Evolutionary conservation across 1,284 basidiomycete genomes (phyloP).

Genomic region (Trametes sp.): DNA sequence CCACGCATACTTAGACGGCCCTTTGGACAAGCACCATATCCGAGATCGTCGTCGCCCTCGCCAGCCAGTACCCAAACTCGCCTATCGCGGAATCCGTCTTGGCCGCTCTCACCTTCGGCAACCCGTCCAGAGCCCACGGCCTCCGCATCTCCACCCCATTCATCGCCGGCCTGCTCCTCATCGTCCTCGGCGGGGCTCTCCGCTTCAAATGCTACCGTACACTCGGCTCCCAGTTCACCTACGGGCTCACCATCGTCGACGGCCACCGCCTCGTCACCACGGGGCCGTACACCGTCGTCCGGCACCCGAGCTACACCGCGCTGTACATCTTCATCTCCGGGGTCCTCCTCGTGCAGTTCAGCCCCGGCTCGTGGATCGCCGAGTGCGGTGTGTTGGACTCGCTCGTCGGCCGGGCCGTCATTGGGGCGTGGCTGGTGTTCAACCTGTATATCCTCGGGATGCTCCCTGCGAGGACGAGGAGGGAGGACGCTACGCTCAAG

Average conservation of each 20-base stretch:
- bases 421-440: constrained; percentile 23
- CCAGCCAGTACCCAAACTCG: background rate
- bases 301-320: constrained; percentile 36
- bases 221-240: constrained; percentile 37
- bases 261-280: constrained; percentile 33
- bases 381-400: constrained; percentile 27
- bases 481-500: constrained; percentile 21
- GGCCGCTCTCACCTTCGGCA: too few species aligned
- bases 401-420: constrained; percentile 18
- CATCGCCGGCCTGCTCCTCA: constrained; percentile 7
- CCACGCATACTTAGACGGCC: background rate
- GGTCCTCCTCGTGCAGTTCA: constrained; percentile 19
- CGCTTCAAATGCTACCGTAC: constrained; percentile 30
- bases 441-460: constrained; percentile 24
- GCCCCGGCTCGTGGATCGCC: constrained; percentile 28
- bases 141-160: background rate
- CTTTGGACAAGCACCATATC: background rate
- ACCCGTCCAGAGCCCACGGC: background rate
- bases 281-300: constrained; percentile 37
- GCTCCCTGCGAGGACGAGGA: constrained; percentile 18
- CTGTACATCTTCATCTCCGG: constrained; percentile 28
- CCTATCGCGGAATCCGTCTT: background rate
- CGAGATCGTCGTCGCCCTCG: background rate
- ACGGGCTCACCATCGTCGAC: constrained; percentile 33
- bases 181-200: background rate